phyloP scores from a whole-genome alignment of 495 filamentous ascomycete species.

The Penicillium longicatenatum region DNA sequence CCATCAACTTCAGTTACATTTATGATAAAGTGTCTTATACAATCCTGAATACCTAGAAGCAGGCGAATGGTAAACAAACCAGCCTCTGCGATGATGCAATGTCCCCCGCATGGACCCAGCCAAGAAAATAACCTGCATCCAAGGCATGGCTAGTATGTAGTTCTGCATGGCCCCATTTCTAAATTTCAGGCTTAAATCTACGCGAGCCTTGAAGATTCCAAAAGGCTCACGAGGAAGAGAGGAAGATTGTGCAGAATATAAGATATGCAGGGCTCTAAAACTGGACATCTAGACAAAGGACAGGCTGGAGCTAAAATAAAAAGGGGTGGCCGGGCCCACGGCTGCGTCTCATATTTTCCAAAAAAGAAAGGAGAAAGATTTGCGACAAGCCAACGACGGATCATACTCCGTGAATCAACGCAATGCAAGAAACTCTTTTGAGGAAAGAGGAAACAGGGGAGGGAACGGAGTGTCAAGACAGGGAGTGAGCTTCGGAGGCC shows the following conservation, averaged over 20 bases:
- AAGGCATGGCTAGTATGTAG: slow-evolving; percentile 5
- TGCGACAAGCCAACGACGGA: slow-evolving; percentile 24
- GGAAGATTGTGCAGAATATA: slow-evolving; percentile 11
- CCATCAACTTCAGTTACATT: too few species aligned
- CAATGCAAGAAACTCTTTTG: slow-evolving; percentile 32
- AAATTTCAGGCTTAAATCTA: not conserved
- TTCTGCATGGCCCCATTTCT: slow-evolving; percentile 8
- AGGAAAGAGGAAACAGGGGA: slow-evolving; percentile 11
- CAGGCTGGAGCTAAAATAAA: slow-evolving; percentile 12
- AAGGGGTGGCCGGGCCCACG: slow-evolving; percentile 11
- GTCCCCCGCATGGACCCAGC: slow-evolving; percentile 27
- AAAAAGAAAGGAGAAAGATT: slow-evolving; percentile 18
- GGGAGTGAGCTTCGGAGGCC: slow-evolving; percentile 20
- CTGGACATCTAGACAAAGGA: slow-evolving; percentile 25
- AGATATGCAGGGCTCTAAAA: slow-evolving; percentile 26
- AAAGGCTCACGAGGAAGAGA: not conserved
- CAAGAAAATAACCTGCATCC: slow-evolving; percentile 27
- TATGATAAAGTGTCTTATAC: too few species aligned
- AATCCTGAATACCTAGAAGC: too few species aligned
- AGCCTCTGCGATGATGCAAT: slow-evolving; percentile 13
- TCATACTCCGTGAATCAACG: slow-evolving; percentile 26
- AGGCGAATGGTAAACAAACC: not conserved
- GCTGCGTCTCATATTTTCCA: slow-evolving; percentile 30
- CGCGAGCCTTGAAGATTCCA: not conserved
- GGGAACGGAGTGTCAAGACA: slow-evolving; percentile 10